Evolutionary conservation across 768 basidiomycete species (phyloP).

Genomic region (Clitopilus passeckerianus): DNA sequence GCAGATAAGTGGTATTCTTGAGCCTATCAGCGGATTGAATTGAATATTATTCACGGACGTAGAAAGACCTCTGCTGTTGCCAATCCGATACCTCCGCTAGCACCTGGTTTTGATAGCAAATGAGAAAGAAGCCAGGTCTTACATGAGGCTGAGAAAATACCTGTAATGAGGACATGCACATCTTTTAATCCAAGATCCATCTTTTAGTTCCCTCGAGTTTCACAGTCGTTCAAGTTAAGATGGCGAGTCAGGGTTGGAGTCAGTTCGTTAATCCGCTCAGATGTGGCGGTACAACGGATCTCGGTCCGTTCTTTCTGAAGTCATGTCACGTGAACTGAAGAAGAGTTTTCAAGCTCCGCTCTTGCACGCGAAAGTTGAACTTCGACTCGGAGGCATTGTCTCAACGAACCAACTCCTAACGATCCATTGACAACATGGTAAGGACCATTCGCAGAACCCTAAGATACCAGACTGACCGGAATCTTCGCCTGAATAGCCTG

Average conservation of each 20-base stretch:
- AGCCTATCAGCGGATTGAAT: neutral
- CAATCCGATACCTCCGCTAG: conserved; percentile 73
- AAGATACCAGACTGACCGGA: neutral
- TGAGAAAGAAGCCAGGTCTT: neutral
- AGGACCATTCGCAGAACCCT: neutral
- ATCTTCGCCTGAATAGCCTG: neutral
- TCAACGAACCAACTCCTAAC: neutral
- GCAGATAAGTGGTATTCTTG: neutral
- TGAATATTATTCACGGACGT: conserved; percentile 28
- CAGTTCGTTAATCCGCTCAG: neutral
- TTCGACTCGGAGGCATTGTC: neutral
- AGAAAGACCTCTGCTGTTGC: conserved; percentile 54
- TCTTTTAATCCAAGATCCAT: conserved; percentile 54
- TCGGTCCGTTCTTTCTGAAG: neutral
- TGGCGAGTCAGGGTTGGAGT: neutral
- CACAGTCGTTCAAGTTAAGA: too few species aligned
- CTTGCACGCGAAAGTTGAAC: neutral
- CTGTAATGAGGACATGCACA: conserved; percentile 68
- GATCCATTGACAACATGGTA: conserved; percentile 10
- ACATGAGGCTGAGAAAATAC: conserved; percentile 24
- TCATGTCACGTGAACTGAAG: neutral
- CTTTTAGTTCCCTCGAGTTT: neutral
- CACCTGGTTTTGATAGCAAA: conserved; percentile 35
- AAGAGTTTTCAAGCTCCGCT: neutral
- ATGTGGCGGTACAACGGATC: neutral